Percentiles rank a stretch among this genome's conserved stretches.
phyloP scores from a whole-genome alignment of 495 filamentous ascomycete species.

The Daldinia vernicosa region DNA sequence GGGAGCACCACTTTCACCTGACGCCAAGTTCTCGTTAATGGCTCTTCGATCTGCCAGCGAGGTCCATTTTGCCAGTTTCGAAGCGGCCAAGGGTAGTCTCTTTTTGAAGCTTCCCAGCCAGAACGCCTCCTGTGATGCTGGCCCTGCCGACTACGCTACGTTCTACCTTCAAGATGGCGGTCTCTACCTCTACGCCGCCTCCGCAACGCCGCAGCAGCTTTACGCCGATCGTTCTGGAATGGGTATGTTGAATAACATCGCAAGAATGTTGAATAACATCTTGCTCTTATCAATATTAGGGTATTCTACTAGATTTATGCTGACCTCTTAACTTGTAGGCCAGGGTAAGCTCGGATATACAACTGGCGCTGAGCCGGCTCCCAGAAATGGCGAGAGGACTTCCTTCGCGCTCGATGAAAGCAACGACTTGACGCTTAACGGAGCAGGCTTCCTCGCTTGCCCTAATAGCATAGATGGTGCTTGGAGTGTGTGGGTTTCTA shows the following conservation, averaged over 20 bases:
- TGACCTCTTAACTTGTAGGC: slow-evolving; percentile 35
- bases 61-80: slow-evolving; percentile 55
- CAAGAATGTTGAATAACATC: slow-evolving; percentile 41
- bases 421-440: slow-evolving; percentile 56
- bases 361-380: slow-evolving; percentile 50
- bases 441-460: slow-evolving; percentile 58
- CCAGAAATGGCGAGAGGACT: slow-evolving; percentile 54
- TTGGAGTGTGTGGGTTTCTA: slow-evolving; percentile 59
- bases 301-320: neutral
- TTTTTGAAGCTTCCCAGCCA: slow-evolving; percentile 54
- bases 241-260: slow-evolving; percentile 45
- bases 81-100: slow-evolving; percentile 56
- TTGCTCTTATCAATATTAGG: neutral
- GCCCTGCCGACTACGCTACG: slow-evolving; percentile 52
- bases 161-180: slow-evolving; percentile 58
- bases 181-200: slow-evolving; percentile 56
- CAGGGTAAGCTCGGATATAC: slow-evolving; percentile 63
- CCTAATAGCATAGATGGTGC: slow-evolving; percentile 58
- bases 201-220: slow-evolving; percentile 56
- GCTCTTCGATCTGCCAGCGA: slow-evolving; percentile 57
- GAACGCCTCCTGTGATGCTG: slow-evolving; percentile 57
- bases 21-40: slow-evolving; percentile 54
- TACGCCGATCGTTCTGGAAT: slow-evolving; percentile 64
- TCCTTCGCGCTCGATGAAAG: slow-evolving; percentile 54
- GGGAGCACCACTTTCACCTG: neutral